phyloP scores from a whole-genome alignment of 2,329 filamentous ascomycete species.

The Talaromyces sp. region DNA sequence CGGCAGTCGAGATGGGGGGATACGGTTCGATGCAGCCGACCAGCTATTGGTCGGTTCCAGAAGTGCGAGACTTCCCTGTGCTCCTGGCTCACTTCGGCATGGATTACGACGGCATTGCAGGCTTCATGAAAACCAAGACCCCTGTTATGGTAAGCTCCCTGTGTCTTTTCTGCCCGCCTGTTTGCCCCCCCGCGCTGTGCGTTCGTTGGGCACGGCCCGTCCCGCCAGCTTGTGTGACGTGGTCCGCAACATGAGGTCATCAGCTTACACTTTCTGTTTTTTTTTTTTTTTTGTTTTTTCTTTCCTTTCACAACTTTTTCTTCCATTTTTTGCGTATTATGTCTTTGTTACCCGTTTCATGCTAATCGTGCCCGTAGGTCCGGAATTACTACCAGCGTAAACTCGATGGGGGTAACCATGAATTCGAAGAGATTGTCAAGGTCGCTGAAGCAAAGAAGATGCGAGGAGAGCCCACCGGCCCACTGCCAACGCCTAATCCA shows the following conservation, averaged over 20 bases:
- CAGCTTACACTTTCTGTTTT: not conserved
- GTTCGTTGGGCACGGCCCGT: slow-evolving; percentile 2
- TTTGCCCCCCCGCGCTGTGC: not conserved
- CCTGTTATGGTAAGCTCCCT: slow-evolving; percentile 42
- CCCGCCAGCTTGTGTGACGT: slow-evolving; percentile 9
- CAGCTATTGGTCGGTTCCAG: slow-evolving; percentile 50
- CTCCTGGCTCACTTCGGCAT: slow-evolving; percentile 43
- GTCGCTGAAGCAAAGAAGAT: slow-evolving; percentile 40
- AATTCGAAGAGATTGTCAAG: slow-evolving; percentile 39
- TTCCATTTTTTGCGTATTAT: not conserved
- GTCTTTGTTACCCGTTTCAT: not conserved
- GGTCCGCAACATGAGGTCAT: slow-evolving; percentile 10
- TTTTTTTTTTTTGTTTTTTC: not conserved
- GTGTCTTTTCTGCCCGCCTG: not conserved
- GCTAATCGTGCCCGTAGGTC: slow-evolving; percentile 28
- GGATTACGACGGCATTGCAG: slow-evolving; percentile 45
- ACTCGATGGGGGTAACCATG: slow-evolving; percentile 38
- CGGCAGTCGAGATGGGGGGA: slow-evolving; percentile 19
- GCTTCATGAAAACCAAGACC: slow-evolving; percentile 48
- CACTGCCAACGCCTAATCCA: slow-evolving; percentile 38
- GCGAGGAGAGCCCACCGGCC: slow-evolving; percentile 39
- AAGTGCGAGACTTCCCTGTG: slow-evolving; percentile 42
- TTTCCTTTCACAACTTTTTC: not conserved
- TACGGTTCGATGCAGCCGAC: slow-evolving; percentile 40
- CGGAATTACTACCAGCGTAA: slow-evolving; percentile 46